Conservation (phyloP, 176 grass and related monocot genomes). For the Oryza nivara region DNA sequence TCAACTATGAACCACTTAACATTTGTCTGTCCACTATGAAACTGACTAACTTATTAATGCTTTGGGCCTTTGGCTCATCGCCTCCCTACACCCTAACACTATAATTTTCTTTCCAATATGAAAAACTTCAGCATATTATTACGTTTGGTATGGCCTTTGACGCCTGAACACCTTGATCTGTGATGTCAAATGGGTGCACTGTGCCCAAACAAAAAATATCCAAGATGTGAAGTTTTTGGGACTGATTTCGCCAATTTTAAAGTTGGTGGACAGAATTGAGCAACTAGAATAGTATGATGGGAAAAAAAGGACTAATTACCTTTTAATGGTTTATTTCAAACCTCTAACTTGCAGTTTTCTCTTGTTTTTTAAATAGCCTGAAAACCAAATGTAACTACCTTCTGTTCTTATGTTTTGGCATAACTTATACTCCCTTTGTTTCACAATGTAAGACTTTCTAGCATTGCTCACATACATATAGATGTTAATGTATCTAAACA, state of each 20-base stretch:
- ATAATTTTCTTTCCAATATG: neutral
- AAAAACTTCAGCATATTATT: neutral
- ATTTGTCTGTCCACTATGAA: neutral
- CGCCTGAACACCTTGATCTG: neutral
- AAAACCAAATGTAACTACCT: neutral
- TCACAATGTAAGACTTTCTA: too few species aligned
- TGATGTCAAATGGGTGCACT: neutral
- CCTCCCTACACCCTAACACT: neutral
- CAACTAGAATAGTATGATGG: neutral
- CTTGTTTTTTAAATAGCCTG: neutral
- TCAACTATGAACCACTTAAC: neutral
- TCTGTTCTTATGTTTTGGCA: neutral
- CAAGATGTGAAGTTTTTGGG: neutral
- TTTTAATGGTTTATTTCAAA: conserved; percentile 15
- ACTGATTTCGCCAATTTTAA: neutral
- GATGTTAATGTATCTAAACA: too few species aligned
- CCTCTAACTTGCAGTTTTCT: neutral
- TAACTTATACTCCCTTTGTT: neutral
- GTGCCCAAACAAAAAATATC: neutral
- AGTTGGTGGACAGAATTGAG: neutral
- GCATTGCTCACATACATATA: too few species aligned
- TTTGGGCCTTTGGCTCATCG: neutral
- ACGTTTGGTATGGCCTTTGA: neutral
- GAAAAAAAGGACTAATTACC: neutral
- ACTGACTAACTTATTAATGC: neutral